Evolutionary conservation across 768 basidiomycete genomes (phyloP).

Genomic region (Artomyces pyxidatus): DNA sequence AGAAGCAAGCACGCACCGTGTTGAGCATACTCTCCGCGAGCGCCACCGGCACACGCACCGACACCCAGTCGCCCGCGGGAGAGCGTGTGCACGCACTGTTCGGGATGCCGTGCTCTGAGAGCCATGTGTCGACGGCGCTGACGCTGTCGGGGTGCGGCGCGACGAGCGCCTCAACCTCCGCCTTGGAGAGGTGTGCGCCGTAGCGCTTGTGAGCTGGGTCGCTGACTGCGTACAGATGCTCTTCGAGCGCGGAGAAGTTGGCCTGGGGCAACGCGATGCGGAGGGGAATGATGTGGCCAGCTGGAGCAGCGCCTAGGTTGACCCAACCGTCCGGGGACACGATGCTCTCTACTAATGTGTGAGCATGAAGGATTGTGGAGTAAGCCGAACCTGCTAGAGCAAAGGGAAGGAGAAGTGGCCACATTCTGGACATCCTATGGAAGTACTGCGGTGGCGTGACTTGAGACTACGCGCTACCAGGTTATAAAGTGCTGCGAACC

Average conservation of each 20-base stretch:
- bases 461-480: no score
- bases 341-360: slow-evolving; percentile 38
- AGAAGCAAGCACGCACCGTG: slow-evolving; percentile 44
- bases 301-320: slow-evolving; percentile 31
- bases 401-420: no score
- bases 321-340: slow-evolving; percentile 41
- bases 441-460: no score
- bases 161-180: slow-evolving; percentile 47
- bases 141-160: slow-evolving; percentile 43
- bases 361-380: no score
- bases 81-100: slow-evolving; percentile 35
- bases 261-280: slow-evolving; percentile 25
- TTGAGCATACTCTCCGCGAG: slow-evolving; percentile 62
- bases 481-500: no score
- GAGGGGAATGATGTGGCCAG: slow-evolving; percentile 40
- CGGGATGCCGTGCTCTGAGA: slow-evolving; percentile 44
- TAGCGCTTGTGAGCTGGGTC: slow-evolving; percentile 14
- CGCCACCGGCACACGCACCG: slow-evolving; percentile 45
- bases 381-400: no score
- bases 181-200: slow-evolving; percentile 36
- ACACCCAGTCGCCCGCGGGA: slow-evolving; percentile 64
- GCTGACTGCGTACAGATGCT: slow-evolving; percentile 15
- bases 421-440: no score
- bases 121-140: slow-evolving; percentile 55
- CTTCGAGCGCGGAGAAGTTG: slow-evolving; percentile 13